Evolutionary conservation across 2,329 filamentous ascomycete genomes (phyloP).

Genomic region (Pseudomassariella vexata): DNA sequence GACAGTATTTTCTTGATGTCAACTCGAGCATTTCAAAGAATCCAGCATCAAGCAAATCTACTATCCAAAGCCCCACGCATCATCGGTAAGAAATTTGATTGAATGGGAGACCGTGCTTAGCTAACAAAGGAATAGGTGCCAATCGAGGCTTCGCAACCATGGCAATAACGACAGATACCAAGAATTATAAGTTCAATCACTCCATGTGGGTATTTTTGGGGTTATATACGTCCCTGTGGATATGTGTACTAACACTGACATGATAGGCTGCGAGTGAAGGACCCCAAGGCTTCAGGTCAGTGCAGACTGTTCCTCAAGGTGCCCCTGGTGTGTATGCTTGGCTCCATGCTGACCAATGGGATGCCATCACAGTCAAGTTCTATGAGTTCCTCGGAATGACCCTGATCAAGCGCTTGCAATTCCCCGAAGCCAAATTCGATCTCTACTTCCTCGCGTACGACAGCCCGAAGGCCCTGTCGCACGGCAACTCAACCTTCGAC

Average conservation of each 20-base stretch:
- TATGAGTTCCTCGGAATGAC: slow-evolving; percentile 91
- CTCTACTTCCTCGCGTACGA: slow-evolving; percentile 95
- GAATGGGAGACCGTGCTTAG: slow-evolving; percentile 1
- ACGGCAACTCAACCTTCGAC: slow-evolving; percentile 67
- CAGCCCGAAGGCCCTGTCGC: slow-evolving; percentile 65
- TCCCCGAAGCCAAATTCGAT: slow-evolving; percentile 86
- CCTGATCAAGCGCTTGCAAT: slow-evolving; percentile 72
- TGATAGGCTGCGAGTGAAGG: slow-evolving; percentile 82
- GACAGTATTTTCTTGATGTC: slow-evolving; percentile 19
- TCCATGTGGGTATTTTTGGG: slow-evolving; percentile 62
- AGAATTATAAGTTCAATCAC: slow-evolving; percentile 81
- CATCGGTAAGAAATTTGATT: slow-evolving; percentile 8
- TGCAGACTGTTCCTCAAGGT: slow-evolving; percentile 1
- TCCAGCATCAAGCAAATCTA: slow-evolving; percentile 19
- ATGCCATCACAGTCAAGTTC: slow-evolving; percentile 62
- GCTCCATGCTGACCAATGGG: neutral
- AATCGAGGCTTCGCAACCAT: slow-evolving; percentile 37
- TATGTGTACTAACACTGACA: no score
- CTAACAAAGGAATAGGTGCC: slow-evolving; percentile 4
- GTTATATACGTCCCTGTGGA: no score
- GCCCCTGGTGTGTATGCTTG: no score
- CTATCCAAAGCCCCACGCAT: slow-evolving; percentile 16
- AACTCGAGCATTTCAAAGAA: slow-evolving; percentile 20
- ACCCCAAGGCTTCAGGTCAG: slow-evolving; percentile 74
- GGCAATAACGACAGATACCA: slow-evolving; percentile 66